Percentiles rank a stretch among this genome's conserved stretches.
These are phyloP conservation scores for Xylariaceae sp. DNA, from an alignment of 2,329 filamentous ascomycete genomes.

Conservation along the genomic window DNA sequence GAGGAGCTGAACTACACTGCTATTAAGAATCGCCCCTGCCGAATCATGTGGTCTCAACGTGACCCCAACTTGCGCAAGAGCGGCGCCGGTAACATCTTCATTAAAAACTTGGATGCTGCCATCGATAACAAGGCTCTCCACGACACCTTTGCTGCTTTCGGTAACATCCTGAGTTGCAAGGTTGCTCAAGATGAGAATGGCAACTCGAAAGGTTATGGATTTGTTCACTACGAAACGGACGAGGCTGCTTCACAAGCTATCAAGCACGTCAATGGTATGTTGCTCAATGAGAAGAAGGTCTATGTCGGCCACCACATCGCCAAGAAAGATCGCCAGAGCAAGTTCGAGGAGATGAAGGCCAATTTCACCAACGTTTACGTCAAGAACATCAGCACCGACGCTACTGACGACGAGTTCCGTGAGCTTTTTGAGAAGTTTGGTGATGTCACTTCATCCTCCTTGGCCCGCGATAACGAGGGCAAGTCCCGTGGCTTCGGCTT, in stretches of 20 bases:
- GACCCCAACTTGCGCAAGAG: slow-evolving; percentile 99
- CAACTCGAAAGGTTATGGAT: slow-evolving; percentile 97
- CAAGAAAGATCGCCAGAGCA: slow-evolving; percentile 99
- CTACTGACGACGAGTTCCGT: slow-evolving; percentile 91
- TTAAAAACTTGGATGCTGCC: slow-evolving; percentile 98
- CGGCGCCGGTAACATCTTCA: slow-evolving; percentile 98
- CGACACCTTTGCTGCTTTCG: slow-evolving; percentile 97
- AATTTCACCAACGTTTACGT: slow-evolving; percentile 99
- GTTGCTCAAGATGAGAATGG: slow-evolving; percentile 96
- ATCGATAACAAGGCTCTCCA: slow-evolving; percentile 99
- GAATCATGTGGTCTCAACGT: slow-evolving; percentile 99
- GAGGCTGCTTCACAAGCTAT: slow-evolving; percentile 96
- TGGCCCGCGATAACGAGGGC: slow-evolving; percentile 82
- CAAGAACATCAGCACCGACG: slow-evolving; percentile 89
- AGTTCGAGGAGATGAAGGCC: slow-evolving; percentile 99
- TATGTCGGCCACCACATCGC: slow-evolving; percentile 99
- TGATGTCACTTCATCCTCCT: slow-evolving; percentile 90
- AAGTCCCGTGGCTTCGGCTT: slow-evolving; percentile 96
- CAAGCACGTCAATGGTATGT: slow-evolving; percentile 99
- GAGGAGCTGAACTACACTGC: slow-evolving; percentile 99
- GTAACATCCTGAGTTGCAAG: slow-evolving; percentile 99
- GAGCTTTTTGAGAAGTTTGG: slow-evolving; percentile 87
- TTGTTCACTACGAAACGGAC: slow-evolving; percentile 99
- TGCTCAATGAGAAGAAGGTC: slow-evolving; percentile 99
- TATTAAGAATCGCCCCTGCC: slow-evolving; percentile 98